Percentiles rank a stretch among this genome's conserved stretches.
These are phyloP conservation scores for Mycena crocata DNA, from an alignment of 768 basidiomycete genomes.

Conservation along the genomic window DNA sequence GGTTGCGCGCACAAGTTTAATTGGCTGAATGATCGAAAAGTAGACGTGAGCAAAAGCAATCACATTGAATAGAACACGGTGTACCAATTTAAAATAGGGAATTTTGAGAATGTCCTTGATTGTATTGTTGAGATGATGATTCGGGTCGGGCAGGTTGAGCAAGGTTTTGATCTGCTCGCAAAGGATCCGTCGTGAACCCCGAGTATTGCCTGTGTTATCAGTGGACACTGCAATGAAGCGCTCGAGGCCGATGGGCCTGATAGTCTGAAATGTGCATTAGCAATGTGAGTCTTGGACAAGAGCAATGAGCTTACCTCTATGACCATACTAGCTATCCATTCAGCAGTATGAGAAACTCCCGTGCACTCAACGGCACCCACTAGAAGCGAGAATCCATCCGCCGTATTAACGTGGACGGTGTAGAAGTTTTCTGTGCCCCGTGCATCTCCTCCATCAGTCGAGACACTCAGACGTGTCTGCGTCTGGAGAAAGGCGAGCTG, in stretches of 20 bases:
- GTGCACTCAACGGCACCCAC: slow-evolving; percentile 1
- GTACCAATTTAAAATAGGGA: slow-evolving; percentile 31
- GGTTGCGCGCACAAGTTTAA: neutral
- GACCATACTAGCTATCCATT: slow-evolving; percentile 6
- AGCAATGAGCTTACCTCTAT: neutral
- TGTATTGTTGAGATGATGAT: slow-evolving; percentile 42
- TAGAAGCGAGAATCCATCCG: neutral
- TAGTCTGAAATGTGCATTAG: neutral
- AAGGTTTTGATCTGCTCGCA: neutral
- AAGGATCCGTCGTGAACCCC: neutral
- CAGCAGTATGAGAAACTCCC: neutral
- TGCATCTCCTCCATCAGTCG: slow-evolving; percentile 35
- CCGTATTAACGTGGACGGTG: neutral
- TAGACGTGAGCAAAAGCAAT: neutral
- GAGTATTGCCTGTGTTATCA: slow-evolving; percentile 2
- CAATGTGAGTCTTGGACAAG: too few relatives aligned
- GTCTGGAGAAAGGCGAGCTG: slow-evolving; percentile 32
- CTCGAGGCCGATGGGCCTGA: neutral
- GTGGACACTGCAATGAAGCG: neutral
- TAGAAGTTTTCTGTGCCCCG: slow-evolving; percentile 4
- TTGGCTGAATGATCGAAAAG: neutral
- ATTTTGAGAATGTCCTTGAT: slow-evolving; percentile 37
- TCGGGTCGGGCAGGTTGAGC: slow-evolving; percentile 23
- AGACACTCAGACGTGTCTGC: slow-evolving; percentile 33
- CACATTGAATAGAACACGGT: slow-evolving; percentile 3